Evolutionary conservation across 768 basidiomycete genomes (phyloP), one percentile per base, ranked within the genome.

Genomic region (Trametes gibbosa): DNA sequence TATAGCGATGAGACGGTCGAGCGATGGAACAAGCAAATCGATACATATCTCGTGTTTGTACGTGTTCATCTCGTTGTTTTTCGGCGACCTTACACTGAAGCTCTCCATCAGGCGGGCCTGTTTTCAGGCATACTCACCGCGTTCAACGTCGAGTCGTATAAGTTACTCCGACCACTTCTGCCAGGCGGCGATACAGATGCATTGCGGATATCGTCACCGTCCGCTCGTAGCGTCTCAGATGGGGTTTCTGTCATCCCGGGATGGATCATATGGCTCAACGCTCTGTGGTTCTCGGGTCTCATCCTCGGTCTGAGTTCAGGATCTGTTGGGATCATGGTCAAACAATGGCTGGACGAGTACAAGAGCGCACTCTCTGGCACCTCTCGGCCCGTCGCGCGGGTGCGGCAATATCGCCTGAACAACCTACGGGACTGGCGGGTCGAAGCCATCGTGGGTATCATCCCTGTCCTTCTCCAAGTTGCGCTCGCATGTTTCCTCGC

Each of bases 321-420:
- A 1, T 64, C 64, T 21, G 53, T 68, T 21, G 65, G 66, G 46
- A 69, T 73, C 58, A 50, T 69, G 34, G 66, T 66, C 29, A 68
- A 69, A 46, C 69, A 71, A 48, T 73, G 71, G 70, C 63, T 71
- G 4, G 61, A 62, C 37, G 32, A 50, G 8, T 56, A 27, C 48
- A 23, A 29, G 6, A 19, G 17, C 39, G 56, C 43, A 14, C 27
- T 59, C 51, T 35, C 34, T 10, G 34, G 50, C 8, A 50, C 34
- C 23, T 39, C 50, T 5, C 50, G 19, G 3, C 19, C 34, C 19
- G 23, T 21, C 16, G 60, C 59, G 13, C 40, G 59, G 13, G 50
- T 61, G 24, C 67, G 64, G 23, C 64, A 66, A 17, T 50, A 56
- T 32, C 62, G 66, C 2, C 52, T 61, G 24, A 57, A 66, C 29